Base-by-base conservation (phyloP, 805 yeast species). In the Kluyveromyces nonfermentans region DNA sequence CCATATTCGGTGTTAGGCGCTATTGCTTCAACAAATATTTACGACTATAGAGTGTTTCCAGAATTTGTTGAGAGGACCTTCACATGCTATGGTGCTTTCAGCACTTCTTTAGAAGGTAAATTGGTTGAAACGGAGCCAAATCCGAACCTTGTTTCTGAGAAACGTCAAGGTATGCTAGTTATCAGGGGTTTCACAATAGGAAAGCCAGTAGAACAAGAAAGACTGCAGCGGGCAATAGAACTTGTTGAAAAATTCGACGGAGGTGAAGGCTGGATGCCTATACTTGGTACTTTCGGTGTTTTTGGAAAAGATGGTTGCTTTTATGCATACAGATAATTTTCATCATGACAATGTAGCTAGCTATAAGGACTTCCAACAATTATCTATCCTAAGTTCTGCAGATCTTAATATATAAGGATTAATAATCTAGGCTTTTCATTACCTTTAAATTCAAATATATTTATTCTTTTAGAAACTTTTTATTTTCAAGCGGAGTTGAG, bases 281-380 rank as follows among this genome's bases (percentile, higher is more conserved):
- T 80, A 72, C 65, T 74, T 3, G 73, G 73, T 5, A 64, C 79
- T 0, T 54, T 50, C 31, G 88, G 86, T 0, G 67, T 68, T 32
- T 80, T 81, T 72, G 89, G 87, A 12, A 66, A 60, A 22, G 90
- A 83, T 59, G 89, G 89, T 2, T 82, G 89, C 55, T 70, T 83
- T 46, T 83, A 82, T 56, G 70, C 69, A 51, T 64, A 56, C 39
- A 58, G 57, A 41, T 46, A 41, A 33, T 33, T 14, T 12, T 3
- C n/a, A 2, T 10, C 3, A 33, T 3, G 9, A 9, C 10, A 33
- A 18, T 3, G 10, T 33, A 33, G 10, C 3, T 33, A 33, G n/a
- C 3, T 10, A 25, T 25, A 10, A 25, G 12, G 9, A 25, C 14
- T 25, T 25, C 3, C 30, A 25, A 25, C 9, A 25, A 25, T 40